A percentile compares a stretch with the other conserved stretches of the same genome.
These are phyloP conservation scores for Quercus lobata DNA, from an alignment of 331 rosid genomes.

Conservation along the genomic window DNA sequence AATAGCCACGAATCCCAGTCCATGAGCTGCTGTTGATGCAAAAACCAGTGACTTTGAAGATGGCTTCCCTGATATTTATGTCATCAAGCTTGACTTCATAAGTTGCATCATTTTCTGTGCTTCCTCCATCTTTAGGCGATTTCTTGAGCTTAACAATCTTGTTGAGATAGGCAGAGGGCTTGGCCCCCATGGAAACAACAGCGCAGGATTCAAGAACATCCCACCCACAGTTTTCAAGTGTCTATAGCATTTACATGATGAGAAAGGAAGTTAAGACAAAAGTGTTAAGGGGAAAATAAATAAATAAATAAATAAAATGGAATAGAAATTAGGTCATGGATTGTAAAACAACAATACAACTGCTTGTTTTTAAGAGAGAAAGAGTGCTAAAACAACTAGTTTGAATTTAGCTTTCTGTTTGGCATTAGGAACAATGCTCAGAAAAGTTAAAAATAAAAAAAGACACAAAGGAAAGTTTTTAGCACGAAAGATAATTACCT, in stretches of 20 bases:
- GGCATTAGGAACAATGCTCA: background rate
- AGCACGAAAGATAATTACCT: conserved; percentile 40
- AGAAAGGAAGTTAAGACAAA: background rate
- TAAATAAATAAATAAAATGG: background rate
- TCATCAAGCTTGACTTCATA: conserved; percentile 51
- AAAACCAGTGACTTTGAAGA: conserved; percentile 68
- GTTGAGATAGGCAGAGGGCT: conserved; percentile 67
- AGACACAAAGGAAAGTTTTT: background rate
- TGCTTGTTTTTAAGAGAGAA: background rate
- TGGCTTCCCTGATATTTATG: conserved; percentile 66
- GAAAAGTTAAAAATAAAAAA: background rate
- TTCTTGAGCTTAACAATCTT: conserved; percentile 45
- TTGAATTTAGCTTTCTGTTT: background rate
- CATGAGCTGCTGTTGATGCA: conserved; percentile 90
- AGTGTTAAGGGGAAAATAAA: background rate
- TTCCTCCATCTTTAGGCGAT: conserved; percentile 21
- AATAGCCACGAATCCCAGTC: conserved; percentile 95
- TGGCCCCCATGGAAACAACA: conserved; percentile 86
- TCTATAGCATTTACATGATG: conserved; percentile 33
- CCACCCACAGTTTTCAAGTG: conserved; percentile 78
- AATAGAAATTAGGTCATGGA: background rate
- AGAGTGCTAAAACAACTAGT: background rate
- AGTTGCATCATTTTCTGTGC: conserved; percentile 21
- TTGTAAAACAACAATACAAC: background rate
- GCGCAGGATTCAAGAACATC: conserved; percentile 68